Conservation (phyloP, 2,329 filamentous ascomycete species). For the Arthroderma sp. region DNA sequence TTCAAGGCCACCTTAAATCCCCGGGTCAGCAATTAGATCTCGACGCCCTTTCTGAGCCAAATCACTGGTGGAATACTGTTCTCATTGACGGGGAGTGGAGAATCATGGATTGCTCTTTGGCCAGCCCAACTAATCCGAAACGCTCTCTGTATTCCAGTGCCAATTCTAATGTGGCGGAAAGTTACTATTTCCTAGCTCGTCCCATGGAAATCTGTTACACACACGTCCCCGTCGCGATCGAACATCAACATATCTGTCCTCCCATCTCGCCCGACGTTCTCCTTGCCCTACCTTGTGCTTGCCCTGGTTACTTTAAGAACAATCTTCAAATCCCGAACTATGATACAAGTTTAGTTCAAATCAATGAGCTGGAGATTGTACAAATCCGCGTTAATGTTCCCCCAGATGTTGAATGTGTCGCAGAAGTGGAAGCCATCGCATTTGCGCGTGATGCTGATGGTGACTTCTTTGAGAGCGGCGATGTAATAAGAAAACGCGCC, state of each 20-base stretch:
- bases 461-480: conserved; percentile 85
- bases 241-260: conserved; percentile 87
- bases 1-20: conserved; percentile 79
- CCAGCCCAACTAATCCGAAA: conserved; percentile 77
- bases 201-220: conserved; percentile 91
- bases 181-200: conserved; percentile 85
- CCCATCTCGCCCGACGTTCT: conserved; percentile 74
- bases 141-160: conserved; percentile 64
- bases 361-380: conserved; percentile 87
- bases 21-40: conserved; percentile 75
- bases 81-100: conserved; percentile 91
- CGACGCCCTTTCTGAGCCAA: conserved; percentile 69
- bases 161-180: conserved; percentile 57
- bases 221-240: conserved; percentile 74
- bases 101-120: conserved; percentile 85
- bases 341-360: conserved; percentile 70
- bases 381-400: conserved; percentile 83
- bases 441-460: conserved; percentile 76
- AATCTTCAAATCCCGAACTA: conserved; percentile 70
- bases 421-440: conserved; percentile 76
- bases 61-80: conserved; percentile 97
- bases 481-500: conserved; percentile 70
- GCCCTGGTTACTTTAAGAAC: conserved; percentile 78
- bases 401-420: conserved; percentile 76
- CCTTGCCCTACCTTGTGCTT: conserved; percentile 72